A percentile compares a stretch with the other conserved stretches of the same genome.
Evolutionary conservation across 306 rosid genomes (phyloP).

Genomic region (Mucuna pruriens): DNA sequence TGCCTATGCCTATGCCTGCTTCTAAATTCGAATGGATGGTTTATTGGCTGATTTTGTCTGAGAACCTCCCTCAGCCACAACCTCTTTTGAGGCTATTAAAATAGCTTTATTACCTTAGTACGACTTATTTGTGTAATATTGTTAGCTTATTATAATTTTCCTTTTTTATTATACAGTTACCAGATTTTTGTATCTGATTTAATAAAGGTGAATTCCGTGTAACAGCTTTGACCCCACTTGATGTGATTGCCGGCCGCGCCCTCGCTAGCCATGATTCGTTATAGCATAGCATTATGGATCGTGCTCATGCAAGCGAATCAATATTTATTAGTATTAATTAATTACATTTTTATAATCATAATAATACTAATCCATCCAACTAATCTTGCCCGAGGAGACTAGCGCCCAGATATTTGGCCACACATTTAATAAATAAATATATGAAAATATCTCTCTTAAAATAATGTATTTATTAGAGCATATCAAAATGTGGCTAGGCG

Average conservation of each 20-base stretch:
- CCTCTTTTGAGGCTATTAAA: conserved; percentile 46
- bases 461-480: background rate
- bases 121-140: background rate
- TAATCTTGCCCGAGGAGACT: background rate
- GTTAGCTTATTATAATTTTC: background rate
- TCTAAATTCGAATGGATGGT: conserved; percentile 30
- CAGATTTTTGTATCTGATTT: conserved; percentile 38
- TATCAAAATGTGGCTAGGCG: conserved; percentile 19
- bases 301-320: conserved; percentile 35
- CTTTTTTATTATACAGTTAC: background rate
- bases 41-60: conserved; percentile 16
- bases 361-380: conserved; percentile 32
- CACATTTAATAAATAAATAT: background rate
- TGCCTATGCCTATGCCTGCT: too few species aligned
- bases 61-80: conserved; percentile 65
- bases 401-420: conserved; percentile 37
- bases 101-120: conserved; percentile 13
- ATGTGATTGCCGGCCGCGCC: conserved; percentile 52
- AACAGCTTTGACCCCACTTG: conserved; percentile 29
- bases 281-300: background rate
- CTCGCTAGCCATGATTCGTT: conserved; percentile 38
- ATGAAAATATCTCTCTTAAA: conserved; percentile 29
- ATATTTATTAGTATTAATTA: conserved; percentile 19
- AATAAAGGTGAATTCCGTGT: conserved; percentile 38
- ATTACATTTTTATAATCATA: background rate